Percentiles rank a stretch among this genome's conserved stretches.
Evolutionary conservation across 2,329 filamentous ascomycete genomes (phyloP).

Genomic region (Boeremia lycopersici): DNA sequence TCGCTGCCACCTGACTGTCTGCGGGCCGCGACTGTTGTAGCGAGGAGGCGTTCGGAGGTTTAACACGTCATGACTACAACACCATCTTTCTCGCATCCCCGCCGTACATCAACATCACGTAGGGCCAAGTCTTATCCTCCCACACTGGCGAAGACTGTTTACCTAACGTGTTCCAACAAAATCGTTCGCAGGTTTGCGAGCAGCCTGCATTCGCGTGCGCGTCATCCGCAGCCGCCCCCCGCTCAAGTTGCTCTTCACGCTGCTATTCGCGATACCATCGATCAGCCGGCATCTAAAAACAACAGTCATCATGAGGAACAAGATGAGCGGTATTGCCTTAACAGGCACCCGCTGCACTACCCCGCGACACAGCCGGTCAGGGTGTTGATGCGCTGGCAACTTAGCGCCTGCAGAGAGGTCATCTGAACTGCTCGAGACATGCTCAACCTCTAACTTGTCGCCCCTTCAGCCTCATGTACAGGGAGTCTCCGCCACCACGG

Average conservation of each 20-base stretch:
- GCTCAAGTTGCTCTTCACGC: slow-evolving; percentile 16
- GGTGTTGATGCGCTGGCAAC: slow-evolving; percentile 46
- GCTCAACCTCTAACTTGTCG: slow-evolving; percentile 32
- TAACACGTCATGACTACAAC: slow-evolving; percentile 15
- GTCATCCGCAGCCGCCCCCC: slow-evolving; percentile 3
- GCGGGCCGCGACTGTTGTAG: slow-evolving; percentile 12
- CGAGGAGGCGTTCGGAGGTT: slow-evolving; percentile 9
- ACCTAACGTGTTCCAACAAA: neutral
- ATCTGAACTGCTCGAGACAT: slow-evolving; percentile 38
- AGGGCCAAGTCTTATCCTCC: slow-evolving; percentile 21
- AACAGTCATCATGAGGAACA: slow-evolving; percentile 28
- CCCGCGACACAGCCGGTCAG: slow-evolving; percentile 42
- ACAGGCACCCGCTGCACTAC: slow-evolving; percentile 45
- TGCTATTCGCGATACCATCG: slow-evolving; percentile 24
- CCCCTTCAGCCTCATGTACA: slow-evolving; percentile 45
- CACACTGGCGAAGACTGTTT: slow-evolving; percentile 11
- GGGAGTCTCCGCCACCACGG: slow-evolving; percentile 42
- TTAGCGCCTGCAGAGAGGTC: slow-evolving; percentile 45
- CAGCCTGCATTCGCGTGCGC: neutral
- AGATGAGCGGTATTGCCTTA: slow-evolving; percentile 31
- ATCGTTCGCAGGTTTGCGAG: neutral
- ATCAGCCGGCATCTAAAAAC: slow-evolving; percentile 41
- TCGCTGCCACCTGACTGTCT: slow-evolving; percentile 6
- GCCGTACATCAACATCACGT: slow-evolving; percentile 18
- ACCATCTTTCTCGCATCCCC: slow-evolving; percentile 1